These are phyloP conservation scores for Coleophoma eucalyptorum DNA, from an alignment of 2,329 filamentous ascomycete species.

Conservation along the genomic window DNA sequence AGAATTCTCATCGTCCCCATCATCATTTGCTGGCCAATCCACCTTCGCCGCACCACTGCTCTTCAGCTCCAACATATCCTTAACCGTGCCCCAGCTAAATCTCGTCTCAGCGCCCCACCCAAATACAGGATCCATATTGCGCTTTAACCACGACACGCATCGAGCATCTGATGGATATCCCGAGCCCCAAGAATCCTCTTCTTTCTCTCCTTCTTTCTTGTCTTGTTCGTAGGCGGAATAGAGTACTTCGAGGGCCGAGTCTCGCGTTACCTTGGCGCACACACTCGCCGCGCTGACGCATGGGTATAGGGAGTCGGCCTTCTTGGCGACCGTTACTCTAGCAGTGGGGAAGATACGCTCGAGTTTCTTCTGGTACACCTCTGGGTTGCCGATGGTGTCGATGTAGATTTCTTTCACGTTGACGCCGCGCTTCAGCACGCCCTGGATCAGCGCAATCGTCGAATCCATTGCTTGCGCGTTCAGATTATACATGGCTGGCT, in stretches of 20 bases:
- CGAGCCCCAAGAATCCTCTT: constrained; percentile 69
- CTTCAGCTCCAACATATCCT: constrained; percentile 76
- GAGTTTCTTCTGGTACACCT: constrained; percentile 78
- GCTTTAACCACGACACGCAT: constrained; percentile 76
- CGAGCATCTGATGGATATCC: constrained; percentile 88
- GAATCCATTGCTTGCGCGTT: constrained; percentile 96
- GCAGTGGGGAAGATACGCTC: constrained; percentile 78
- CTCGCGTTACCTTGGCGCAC: constrained; percentile 92
- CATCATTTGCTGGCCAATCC: constrained; percentile 76
- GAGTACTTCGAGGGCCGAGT: constrained; percentile 80
- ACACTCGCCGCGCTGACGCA: constrained; percentile 92
- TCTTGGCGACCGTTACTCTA: constrained; percentile 76
- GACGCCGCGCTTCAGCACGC: constrained; percentile 72
- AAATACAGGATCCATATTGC: constrained; percentile 88
- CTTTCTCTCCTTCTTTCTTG: constrained; percentile 26
- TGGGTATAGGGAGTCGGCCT: constrained; percentile 89
- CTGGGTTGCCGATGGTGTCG: constrained; percentile 86
- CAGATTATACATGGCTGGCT: constrained; percentile 69
- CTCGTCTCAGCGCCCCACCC: constrained; percentile 92
- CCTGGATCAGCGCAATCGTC: constrained; percentile 76
- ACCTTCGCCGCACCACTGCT: constrained; percentile 59
- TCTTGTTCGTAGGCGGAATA: constrained; percentile 41
- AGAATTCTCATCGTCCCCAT: constrained; percentile 55
- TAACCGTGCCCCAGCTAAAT: constrained; percentile 94
- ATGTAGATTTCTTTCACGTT: constrained; percentile 89